Conservation (phyloP, 75 land plant genomes). For the Cryptomeria japonica region DNA sequence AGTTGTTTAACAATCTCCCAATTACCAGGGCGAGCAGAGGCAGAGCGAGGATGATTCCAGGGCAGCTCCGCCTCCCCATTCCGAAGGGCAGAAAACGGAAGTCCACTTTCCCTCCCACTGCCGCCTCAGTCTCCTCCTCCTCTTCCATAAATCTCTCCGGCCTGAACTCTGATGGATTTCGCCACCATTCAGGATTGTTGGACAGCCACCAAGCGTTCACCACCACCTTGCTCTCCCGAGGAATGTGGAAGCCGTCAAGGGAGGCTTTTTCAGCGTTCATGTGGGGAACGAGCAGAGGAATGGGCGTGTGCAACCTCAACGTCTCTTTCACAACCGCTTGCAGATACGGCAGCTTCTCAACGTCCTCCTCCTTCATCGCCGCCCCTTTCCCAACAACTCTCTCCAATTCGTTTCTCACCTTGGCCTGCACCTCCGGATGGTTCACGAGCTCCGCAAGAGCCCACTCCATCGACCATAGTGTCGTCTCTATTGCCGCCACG, state of each 20-base stretch:
- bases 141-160: slow-evolving; percentile 41
- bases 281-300: slow-evolving; percentile 44
- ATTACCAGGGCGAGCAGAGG: slow-evolving; percentile 29
- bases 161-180: slow-evolving; percentile 22
- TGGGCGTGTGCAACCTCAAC: slow-evolving; percentile 26
- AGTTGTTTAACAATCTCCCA: slow-evolving; percentile 23
- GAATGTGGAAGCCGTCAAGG: slow-evolving; percentile 28
- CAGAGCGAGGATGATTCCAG: slow-evolving; percentile 38
- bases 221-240: slow-evolving; percentile 39
- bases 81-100: slow-evolving; percentile 44
- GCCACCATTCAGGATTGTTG: slow-evolving; percentile 31
- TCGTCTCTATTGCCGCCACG: slow-evolving; percentile 55
- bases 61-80: slow-evolving; percentile 34
- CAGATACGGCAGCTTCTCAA: neutral
- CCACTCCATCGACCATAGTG: slow-evolving; percentile 58
- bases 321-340: slow-evolving; percentile 8
- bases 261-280: slow-evolving; percentile 34
- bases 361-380: slow-evolving; percentile 20
- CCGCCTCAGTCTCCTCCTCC: slow-evolving; percentile 26
- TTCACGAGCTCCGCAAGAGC: slow-evolving; percentile 45
- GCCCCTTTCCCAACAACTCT: slow-evolving; percentile 19
- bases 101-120: slow-evolving; percentile 29
- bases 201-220: slow-evolving; percentile 51
- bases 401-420: slow-evolving; percentile 33
- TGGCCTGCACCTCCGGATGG: slow-evolving; percentile 28